phyloP scores from a whole-genome alignment of 352 stramenopile species.

The Globisporangium mamillatum region DNA sequence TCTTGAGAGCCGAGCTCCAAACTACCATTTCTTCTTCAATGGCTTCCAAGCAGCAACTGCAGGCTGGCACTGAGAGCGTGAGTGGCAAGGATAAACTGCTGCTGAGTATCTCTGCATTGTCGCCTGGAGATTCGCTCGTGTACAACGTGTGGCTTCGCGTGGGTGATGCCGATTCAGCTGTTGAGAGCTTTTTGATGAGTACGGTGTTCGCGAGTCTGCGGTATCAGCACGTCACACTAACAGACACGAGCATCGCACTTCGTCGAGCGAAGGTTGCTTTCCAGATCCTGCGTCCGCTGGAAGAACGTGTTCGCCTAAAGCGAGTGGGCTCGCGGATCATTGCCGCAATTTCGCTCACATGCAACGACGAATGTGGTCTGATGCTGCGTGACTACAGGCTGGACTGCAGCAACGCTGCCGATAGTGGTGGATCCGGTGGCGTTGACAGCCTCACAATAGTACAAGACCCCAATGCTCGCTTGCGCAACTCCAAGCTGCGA shows the following conservation, averaged over 20 bases:
- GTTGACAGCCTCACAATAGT: slow-evolving; percentile 14
- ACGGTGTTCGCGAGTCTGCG: slow-evolving; percentile 26
- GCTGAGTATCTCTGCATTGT: slow-evolving; percentile 24
- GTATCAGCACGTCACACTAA: slow-evolving; percentile 23
- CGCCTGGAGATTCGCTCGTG: slow-evolving; percentile 13
- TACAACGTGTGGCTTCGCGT: slow-evolving; percentile 28
- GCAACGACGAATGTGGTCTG: slow-evolving; percentile 30
- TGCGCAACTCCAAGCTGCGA: slow-evolving; percentile 29
- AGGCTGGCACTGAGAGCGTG: not conserved
- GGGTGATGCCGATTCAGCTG: slow-evolving; percentile 11
- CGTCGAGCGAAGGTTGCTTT: slow-evolving; percentile 30
- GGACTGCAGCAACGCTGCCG: not conserved
- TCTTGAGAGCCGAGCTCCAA: slow-evolving; percentile 14
- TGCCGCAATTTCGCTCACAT: slow-evolving; percentile 33
- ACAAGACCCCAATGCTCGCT: slow-evolving; percentile 36
- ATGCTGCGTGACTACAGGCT: slow-evolving; percentile 35
- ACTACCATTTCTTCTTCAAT: not conserved
- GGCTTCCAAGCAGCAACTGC: not conserved
- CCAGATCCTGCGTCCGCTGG: slow-evolving; percentile 30
- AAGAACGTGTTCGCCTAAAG: slow-evolving; percentile 34
- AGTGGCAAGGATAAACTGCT: slow-evolving; percentile 18
- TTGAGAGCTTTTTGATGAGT: slow-evolving; percentile 1
- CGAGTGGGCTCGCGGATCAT: slow-evolving; percentile 31
- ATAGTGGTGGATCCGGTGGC: not conserved
- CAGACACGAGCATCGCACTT: slow-evolving; percentile 21